Conservation (phyloP, 371 early-diverging fungal genomes). For the Mucor sp. region DNA sequence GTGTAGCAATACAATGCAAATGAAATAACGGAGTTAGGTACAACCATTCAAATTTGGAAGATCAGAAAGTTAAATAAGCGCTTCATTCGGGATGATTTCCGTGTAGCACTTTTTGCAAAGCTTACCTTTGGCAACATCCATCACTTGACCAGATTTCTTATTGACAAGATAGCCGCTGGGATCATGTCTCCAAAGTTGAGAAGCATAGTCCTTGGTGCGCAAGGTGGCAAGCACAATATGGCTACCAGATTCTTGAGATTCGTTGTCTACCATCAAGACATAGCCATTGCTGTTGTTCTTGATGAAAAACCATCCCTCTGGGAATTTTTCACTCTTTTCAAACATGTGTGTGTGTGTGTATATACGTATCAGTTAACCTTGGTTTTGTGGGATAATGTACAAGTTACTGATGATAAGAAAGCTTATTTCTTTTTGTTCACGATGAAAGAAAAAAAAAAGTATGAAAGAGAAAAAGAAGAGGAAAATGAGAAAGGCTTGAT, state of each 20-base stretch:
- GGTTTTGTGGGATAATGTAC: not conserved
- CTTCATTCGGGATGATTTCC: constrained; percentile 11
- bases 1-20: constrained; percentile 15
- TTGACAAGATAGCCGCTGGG: constrained; percentile 53
- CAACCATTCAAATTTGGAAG: not conserved
- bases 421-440: not conserved
- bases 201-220: constrained; percentile 36
- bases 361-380: not conserved
- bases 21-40: constrained; percentile 8
- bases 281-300: constrained; percentile 57
- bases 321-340: constrained; percentile 40
- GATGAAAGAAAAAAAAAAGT: constrained; percentile 1
- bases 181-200: constrained; percentile 63
- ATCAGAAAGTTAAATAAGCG: constrained; percentile 8
- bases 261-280: constrained; percentile 49
- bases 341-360: constrained; percentile 15
- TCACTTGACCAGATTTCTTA: constrained; percentile 57
- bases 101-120: constrained; percentile 2
- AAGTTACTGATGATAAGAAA: not conserved
- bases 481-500: not conserved
- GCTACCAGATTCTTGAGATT: constrained; percentile 31
- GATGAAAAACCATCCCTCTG: constrained; percentile 64
- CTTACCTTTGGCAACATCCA: constrained; percentile 60
- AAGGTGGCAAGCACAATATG: constrained; percentile 40
- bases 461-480: constrained; percentile 11